phyloP scores from a whole-genome alignment of 2,329 filamentous ascomycete species.

The Alternaria postmessia region DNA sequence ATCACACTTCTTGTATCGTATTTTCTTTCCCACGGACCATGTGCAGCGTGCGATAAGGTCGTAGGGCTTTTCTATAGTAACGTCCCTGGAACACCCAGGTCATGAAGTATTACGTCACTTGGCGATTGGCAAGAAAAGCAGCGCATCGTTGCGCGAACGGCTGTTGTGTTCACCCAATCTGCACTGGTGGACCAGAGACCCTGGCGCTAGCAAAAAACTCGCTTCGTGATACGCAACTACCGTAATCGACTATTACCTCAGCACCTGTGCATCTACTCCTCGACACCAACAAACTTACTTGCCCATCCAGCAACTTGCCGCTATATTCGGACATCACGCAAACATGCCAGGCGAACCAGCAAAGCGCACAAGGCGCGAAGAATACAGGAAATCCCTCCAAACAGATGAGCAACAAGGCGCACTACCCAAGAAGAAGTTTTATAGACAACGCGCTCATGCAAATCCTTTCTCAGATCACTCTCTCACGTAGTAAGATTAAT shows the following conservation, averaged over 20 bases:
- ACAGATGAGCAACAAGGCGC: conserved; percentile 58
- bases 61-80: conserved; percentile 26
- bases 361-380: conserved; percentile 58
- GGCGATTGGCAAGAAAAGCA: not conserved
- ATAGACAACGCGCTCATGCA: conserved; percentile 93
- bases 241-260: conserved; percentile 29
- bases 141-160: conserved; percentile 17
- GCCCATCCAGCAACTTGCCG: not conserved
- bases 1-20: conserved; percentile 34
- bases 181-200: conserved; percentile 16
- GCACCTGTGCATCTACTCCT: conserved; percentile 7
- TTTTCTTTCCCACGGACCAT: conserved; percentile 33
- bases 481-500: conserved; percentile 74
- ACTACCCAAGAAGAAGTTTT: conserved; percentile 93
- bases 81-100: conserved; percentile 11
- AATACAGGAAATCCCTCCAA: conserved; percentile 51
- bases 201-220: conserved; percentile 43
- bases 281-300: not conserved
- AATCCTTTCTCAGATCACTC: conserved; percentile 97
- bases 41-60: conserved; percentile 41
- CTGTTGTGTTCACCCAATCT: conserved; percentile 9
- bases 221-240: conserved; percentile 14
- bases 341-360: conserved; percentile 47
- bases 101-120: conserved; percentile 28
- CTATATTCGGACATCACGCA: conserved; percentile 6